Evolutionary conservation across 805 yeast genomes (phyloP).

Genomic region (Candida peoriensis): DNA sequence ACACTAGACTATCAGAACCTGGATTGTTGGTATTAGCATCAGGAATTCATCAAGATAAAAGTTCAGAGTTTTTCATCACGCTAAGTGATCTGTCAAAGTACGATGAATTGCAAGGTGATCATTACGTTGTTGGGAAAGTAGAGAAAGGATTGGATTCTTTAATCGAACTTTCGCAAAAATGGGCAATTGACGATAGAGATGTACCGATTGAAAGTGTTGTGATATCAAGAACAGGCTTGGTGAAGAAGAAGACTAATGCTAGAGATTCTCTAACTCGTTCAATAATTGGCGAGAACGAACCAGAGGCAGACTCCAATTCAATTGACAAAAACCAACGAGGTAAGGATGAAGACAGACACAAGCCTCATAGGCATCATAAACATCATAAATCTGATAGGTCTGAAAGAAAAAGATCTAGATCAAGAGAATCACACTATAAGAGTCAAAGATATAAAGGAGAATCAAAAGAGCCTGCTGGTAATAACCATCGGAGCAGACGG

Average conservation of each 20-base stretch:
- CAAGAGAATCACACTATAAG: too few species aligned
- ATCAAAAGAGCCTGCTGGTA: too few species aligned
- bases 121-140: not conserved
- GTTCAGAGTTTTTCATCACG: constrained; percentile 3
- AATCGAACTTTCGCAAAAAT: not conserved
- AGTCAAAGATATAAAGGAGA: too few species aligned
- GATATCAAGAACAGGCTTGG: not conserved
- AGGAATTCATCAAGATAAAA: not conserved
- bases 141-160: not conserved
- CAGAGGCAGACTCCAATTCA: too few species aligned
- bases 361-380: too few species aligned
- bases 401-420: too few species aligned
- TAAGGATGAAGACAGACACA: too few species aligned
- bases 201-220: not conserved
- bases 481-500: too few species aligned
- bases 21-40: not conserved
- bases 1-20: not conserved
- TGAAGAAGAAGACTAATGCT: not conserved
- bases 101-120: constrained; percentile 1
- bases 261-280: too few species aligned
- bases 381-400: too few species aligned
- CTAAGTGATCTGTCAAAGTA: not conserved
- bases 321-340: too few species aligned
- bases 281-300: too few species aligned
- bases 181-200: not conserved